phyloP scores from a whole-genome alignment of 306 rosid genomes.

The Medicago lupulina region DNA sequence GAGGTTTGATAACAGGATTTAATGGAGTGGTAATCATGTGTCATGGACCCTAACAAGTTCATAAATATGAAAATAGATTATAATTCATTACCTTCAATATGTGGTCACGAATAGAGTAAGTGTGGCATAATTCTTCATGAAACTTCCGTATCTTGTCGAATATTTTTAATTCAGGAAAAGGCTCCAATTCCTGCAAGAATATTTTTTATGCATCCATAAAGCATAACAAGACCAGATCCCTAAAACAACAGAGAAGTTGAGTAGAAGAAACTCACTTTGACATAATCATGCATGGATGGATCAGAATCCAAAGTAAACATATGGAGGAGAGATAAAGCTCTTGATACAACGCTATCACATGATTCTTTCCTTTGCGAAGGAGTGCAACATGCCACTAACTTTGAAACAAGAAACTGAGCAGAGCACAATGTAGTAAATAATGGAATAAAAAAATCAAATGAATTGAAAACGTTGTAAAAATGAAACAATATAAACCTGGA shows the following conservation, averaged over 20 bases:
- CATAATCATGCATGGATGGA: constrained; percentile 73
- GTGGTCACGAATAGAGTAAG: constrained; percentile 76
- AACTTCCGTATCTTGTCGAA: constrained; percentile 71
- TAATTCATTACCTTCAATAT: constrained; percentile 62
- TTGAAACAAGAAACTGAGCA: constrained; percentile 80
- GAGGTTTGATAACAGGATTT: not conserved
- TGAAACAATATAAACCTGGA: constrained; percentile 62
- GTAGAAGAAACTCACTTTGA: constrained; percentile 66
- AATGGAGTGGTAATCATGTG: too few species aligned
- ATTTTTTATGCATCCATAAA: constrained; percentile 37
- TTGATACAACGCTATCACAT: constrained; percentile 52
- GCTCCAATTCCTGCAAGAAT: constrained; percentile 75
- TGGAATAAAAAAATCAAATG: constrained; percentile 30
- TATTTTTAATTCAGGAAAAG: constrained; percentile 74
- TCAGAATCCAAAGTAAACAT: constrained; percentile 76
- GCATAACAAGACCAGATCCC: constrained; percentile 30
- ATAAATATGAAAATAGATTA: constrained; percentile 30
- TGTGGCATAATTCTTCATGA: constrained; percentile 72
- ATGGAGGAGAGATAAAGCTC: constrained; percentile 65
- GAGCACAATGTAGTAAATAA: constrained; percentile 32
- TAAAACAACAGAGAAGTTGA: constrained; percentile 31
- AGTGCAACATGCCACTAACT: constrained; percentile 81
- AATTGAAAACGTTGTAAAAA: constrained; percentile 18
- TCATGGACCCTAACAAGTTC: not conserved
- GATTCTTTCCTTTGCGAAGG: constrained; percentile 60